phyloP scores from a whole-genome alignment of 352 stramenopile species.

The Phytophthora pini region DNA sequence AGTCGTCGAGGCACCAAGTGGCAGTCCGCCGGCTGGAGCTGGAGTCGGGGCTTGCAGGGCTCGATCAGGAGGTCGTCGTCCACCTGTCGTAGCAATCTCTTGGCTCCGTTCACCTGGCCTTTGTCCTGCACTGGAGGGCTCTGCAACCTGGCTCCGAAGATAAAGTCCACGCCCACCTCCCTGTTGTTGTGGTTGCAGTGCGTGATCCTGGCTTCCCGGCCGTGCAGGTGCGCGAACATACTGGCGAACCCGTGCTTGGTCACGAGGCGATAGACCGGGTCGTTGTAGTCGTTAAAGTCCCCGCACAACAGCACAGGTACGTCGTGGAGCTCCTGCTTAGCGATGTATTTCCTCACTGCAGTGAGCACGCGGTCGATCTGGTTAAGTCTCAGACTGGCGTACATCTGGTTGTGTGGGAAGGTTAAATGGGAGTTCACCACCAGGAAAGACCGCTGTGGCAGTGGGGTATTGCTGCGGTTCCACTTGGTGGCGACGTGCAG shows the following conservation, averaged over 20 bases:
- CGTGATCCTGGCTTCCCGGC: slow-evolving; percentile 82
- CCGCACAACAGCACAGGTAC: slow-evolving; percentile 84
- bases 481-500: slow-evolving; percentile 86
- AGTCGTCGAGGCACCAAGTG: slow-evolving; percentile 71
- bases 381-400: slow-evolving; percentile 76
- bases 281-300: slow-evolving; percentile 90
- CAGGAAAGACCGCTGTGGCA: slow-evolving; percentile 76
- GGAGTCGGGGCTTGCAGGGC: slow-evolving; percentile 28
- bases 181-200: slow-evolving; percentile 92
- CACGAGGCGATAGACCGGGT: slow-evolving; percentile 81
- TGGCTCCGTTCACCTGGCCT: not conserved
- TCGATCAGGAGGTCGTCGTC: slow-evolving; percentile 11
- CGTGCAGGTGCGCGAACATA: slow-evolving; percentile 78
- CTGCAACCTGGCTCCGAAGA: slow-evolving; percentile 72
- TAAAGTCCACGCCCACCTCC: slow-evolving; percentile 88
- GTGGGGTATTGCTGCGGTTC: slow-evolving; percentile 53
- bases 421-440: slow-evolving; percentile 88
- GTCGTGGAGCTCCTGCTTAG: slow-evolving; percentile 63
- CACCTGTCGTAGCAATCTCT: slow-evolving; percentile 1
- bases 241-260: slow-evolving; percentile 75
- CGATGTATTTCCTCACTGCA: slow-evolving; percentile 73
- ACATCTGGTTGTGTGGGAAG: slow-evolving; percentile 84
- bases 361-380: slow-evolving; percentile 85
- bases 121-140: slow-evolving; percentile 2
- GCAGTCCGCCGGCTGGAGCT: slow-evolving; percentile 63